Evolutionary conservation across 805 yeast species (phyloP).

Genomic region (Citeromyces matritensis): DNA sequence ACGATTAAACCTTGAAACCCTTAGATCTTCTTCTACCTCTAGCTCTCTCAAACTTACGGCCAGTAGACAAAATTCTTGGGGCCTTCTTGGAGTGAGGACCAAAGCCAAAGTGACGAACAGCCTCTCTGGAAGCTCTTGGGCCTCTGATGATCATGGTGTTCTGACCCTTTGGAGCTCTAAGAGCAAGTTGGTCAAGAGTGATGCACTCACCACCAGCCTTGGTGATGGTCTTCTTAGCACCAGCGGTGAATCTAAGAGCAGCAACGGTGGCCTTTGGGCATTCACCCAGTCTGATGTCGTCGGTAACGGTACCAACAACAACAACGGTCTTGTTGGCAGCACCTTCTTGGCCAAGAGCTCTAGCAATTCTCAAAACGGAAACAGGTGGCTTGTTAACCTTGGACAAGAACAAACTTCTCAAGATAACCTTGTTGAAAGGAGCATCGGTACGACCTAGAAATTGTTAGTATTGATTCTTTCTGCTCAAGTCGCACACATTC

Average conservation of each 20-base stretch:
- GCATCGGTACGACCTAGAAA: slow-evolving; percentile 90
- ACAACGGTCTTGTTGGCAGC: slow-evolving; percentile 87
- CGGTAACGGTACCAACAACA: slow-evolving; percentile 98
- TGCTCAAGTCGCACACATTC: slow-evolving; percentile 19
- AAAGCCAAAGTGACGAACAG: slow-evolving; percentile 98
- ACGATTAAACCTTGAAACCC: slow-evolving; percentile 97
- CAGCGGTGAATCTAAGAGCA: slow-evolving; percentile 98
- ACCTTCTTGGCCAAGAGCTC: slow-evolving; percentile 71
- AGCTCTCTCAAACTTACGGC: slow-evolving; percentile 99
- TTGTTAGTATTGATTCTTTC: not conserved
- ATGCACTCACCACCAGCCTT: slow-evolving; percentile 99
- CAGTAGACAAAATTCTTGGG: slow-evolving; percentile 93
- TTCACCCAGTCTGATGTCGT: slow-evolving; percentile 85
- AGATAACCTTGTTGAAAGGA: slow-evolving; percentile 95
- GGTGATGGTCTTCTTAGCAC: slow-evolving; percentile 93
- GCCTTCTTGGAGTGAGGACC: slow-evolving; percentile 99
- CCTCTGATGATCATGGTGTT: slow-evolving; percentile 98
- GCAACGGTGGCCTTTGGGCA: slow-evolving; percentile 97
- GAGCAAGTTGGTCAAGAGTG: slow-evolving; percentile 98
- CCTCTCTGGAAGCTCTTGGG: slow-evolving; percentile 98
- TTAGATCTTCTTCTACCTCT: slow-evolving; percentile 99
- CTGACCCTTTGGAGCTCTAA: slow-evolving; percentile 98
- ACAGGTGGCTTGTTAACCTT: slow-evolving; percentile 99
- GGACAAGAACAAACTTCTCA: slow-evolving; percentile 89
- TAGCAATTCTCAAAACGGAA: slow-evolving; percentile 81